A percentile compares a stretch with the other conserved stretches of the same genome.
phyloP scores from a whole-genome alignment of 1,284 basidiomycete genomes.

The Prillingera fragicola region DNA sequence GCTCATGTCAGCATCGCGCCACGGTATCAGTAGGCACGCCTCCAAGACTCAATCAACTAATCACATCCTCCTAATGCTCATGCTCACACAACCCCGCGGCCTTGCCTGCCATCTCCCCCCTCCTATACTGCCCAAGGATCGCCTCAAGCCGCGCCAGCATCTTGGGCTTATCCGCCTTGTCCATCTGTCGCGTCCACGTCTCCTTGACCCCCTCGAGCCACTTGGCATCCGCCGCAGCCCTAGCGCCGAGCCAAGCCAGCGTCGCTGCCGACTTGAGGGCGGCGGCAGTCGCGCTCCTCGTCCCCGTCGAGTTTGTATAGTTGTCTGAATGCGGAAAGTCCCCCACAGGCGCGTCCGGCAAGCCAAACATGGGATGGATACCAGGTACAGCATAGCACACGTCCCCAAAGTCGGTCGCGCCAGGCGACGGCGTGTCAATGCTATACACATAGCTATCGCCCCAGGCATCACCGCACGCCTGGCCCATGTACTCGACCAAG shows the following conservation, averaged over 20 bases:
- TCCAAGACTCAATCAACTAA: no score
- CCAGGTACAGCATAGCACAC: slow-evolving; percentile 5
- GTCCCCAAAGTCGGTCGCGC: slow-evolving; percentile 3
- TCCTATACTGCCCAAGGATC: not conserved
- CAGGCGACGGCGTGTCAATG: no score
- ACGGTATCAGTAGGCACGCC: no score
- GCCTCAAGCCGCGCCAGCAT: slow-evolving; percentile 1
- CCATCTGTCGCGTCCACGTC: slow-evolving; percentile 6
- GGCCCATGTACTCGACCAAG: slow-evolving; percentile 17
- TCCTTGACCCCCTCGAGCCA: slow-evolving; percentile 1
- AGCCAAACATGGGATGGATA: slow-evolving; percentile 6
- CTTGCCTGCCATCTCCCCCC: no score
- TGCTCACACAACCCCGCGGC: no score
- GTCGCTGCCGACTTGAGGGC: slow-evolving; percentile 4
- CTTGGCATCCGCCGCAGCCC: slow-evolving; percentile 1
- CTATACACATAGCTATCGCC: no score
- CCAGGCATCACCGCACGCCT: no score
- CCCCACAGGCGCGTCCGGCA: slow-evolving; percentile 3
- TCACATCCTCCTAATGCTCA: no score
- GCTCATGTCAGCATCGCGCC: no score
- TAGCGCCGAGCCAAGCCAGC: slow-evolving; percentile 1
- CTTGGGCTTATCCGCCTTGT: not conserved
- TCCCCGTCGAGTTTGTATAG: slow-evolving; percentile 3
- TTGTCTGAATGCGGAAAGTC: slow-evolving; percentile 10
- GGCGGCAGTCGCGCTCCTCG: not conserved